These are phyloP conservation scores for Avena eriantha DNA, from an alignment of 176 grass and related monocot genomes.

Conservation along the genomic window DNA sequence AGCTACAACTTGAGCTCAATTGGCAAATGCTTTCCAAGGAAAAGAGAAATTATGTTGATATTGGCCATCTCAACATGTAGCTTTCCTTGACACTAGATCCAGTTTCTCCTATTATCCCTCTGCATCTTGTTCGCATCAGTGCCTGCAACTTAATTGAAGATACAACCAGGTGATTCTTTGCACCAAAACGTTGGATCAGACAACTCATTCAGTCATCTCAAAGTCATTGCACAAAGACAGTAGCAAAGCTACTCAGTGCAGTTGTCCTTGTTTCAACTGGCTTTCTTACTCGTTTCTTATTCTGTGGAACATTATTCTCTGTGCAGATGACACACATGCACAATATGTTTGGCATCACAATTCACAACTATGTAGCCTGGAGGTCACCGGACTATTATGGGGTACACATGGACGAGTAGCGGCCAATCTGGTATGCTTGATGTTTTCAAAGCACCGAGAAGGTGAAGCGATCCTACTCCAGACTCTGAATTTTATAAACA, in stretches of 20 bases:
- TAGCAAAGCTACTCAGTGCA: neutral
- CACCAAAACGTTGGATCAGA: neutral
- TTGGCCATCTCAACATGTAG: too few relatives aligned
- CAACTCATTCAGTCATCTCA: neutral
- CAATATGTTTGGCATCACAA: neutral
- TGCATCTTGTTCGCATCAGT: neutral
- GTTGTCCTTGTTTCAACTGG: neutral
- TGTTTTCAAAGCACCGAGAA: neutral
- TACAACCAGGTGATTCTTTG: neutral
- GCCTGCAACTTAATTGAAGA: neutral
- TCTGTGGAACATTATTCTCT: neutral
- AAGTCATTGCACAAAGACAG: neutral
- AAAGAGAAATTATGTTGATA: too few relatives aligned
- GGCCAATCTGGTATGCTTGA: slow-evolving; percentile 3
- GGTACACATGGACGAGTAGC: neutral
- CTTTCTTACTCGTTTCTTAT: neutral
- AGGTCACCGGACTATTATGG: neutral
- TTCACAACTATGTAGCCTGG: neutral
- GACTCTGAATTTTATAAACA: slow-evolving; percentile 7
- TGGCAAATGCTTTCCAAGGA: too few relatives aligned
- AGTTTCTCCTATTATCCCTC: neutral
- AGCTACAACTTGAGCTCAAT: too few relatives aligned
- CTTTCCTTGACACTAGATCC: neutral
- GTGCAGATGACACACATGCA: neutral
- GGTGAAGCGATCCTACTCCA: neutral